Conservation (phyloP, 2,329 filamentous ascomycete genomes). For the Fusarium phyllophilum region DNA sequence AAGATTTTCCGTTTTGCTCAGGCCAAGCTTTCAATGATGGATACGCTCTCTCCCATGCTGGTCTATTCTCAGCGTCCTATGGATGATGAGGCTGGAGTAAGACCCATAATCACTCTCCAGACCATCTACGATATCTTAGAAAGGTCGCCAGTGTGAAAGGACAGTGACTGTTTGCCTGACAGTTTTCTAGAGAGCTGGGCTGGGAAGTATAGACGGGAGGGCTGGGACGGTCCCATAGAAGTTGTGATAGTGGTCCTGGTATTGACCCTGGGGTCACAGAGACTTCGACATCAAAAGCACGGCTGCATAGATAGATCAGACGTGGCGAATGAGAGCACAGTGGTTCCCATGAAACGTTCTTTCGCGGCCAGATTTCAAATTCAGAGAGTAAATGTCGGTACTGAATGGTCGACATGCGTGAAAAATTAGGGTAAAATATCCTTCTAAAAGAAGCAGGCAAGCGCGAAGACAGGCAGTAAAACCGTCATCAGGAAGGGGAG, state of each 20-base stretch:
- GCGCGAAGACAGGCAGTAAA: too few species aligned
- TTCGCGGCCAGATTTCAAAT: neutral
- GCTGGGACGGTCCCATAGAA: neutral
- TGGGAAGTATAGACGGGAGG: neutral
- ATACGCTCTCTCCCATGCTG: neutral
- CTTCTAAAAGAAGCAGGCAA: too few species aligned
- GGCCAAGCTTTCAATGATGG: neutral
- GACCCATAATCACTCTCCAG: neutral
- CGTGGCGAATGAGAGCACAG: neutral
- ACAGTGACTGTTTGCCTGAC: neutral
- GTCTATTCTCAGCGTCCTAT: neutral
- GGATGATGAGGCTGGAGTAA: neutral
- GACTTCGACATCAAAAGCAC: neutral
- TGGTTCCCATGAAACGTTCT: accelerated
- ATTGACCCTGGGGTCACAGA: neutral
- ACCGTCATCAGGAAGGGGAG: too few species aligned
- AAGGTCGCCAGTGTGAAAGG: neutral
- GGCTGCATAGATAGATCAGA: neutral
- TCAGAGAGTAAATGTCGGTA: neutral
- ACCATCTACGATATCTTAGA: neutral
- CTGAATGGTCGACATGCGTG: neutral
- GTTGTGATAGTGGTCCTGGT: neutral
- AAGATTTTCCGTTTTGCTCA: neutral
- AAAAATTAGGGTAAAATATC: accelerated
- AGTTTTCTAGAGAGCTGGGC: neutral